phyloP scores from a whole-genome alignment of 805 yeast genomes.

The Barnettozyma vustinii region DNA sequence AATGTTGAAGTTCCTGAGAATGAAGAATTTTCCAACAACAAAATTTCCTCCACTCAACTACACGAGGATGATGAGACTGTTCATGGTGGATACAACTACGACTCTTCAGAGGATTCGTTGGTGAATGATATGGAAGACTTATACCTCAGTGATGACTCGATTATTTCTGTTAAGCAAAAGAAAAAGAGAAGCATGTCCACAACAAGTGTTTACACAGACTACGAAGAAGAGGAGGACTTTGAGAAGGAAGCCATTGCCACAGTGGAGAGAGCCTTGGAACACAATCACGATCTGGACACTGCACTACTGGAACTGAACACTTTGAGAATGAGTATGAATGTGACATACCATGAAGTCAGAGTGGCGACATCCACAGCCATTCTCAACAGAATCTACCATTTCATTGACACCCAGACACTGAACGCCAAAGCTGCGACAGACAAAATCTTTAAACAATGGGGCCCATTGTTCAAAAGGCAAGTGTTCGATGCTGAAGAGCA shows the following conservation, averaged over 20 bases:
- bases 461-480: conserved; percentile 73
- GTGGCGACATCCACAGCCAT: conserved; percentile 73
- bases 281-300: conserved; percentile 89
- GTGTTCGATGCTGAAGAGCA: conserved; percentile 79
- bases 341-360: conserved; percentile 88
- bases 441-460: conserved; percentile 79
- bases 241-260: conserved; percentile 89
- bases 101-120: conserved; percentile 30
- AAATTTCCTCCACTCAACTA: conserved; percentile 7
- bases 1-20: conserved; percentile 54
- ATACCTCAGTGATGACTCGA: conserved; percentile 53
- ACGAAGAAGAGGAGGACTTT: conserved; percentile 70
- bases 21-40: conserved; percentile 8
- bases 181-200: conserved; percentile 40
- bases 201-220: conserved; percentile 41
- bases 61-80: conserved; percentile 18
- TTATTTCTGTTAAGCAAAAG: conserved; percentile 42
- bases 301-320: conserved; percentile 91
- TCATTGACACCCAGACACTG: conserved; percentile 71
- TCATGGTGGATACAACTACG: conserved; percentile 30
- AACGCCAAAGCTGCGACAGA: conserved; percentile 70
- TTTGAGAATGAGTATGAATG: conserved; percentile 95
- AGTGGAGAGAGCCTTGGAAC: conserved; percentile 84
- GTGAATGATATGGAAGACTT: conserved; percentile 43
- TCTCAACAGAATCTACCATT: conserved; percentile 61